Evolutionary conservation across 2,329 filamentous ascomycete species (phyloP).

Genomic region (Elsinoe fawcettii): DNA sequence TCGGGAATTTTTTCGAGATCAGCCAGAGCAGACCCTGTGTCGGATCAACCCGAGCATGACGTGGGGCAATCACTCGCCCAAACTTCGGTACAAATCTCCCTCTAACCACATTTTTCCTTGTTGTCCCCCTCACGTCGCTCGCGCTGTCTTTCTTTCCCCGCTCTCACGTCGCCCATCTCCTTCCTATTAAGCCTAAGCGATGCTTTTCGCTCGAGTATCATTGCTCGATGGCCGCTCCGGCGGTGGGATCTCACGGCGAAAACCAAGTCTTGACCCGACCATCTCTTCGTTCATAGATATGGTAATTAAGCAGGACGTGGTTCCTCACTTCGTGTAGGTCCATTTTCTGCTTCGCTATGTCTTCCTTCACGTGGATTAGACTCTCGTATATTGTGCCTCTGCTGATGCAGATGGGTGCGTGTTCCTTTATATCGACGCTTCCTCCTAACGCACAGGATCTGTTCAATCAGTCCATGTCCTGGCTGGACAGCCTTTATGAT

Average conservation of each 20-base stretch:
- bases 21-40: background rate
- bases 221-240: background rate
- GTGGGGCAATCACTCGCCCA: background rate
- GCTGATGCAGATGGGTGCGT: background rate
- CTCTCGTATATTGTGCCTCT: background rate
- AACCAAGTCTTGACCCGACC: background rate
- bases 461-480: constrained; percentile 46
- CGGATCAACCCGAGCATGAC: background rate
- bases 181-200: background rate
- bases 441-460: constrained; percentile 15
- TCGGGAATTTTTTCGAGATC: background rate
- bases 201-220: background rate
- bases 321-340: background rate
- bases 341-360: background rate
- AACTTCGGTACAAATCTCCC: background rate
- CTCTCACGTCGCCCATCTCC: background rate
- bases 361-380: background rate
- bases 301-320: background rate
- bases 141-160: background rate
- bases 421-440: constrained; percentile 5
- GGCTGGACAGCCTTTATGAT: constrained; percentile 52
- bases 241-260: background rate
- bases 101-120: background rate
- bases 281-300: background rate
- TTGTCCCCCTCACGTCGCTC: background rate